A percentile compares a stretch with the other conserved stretches of the same genome.
Evolutionary conservation across 1,139 yeast species (phyloP).

Genomic region (Ogataea hybrid): DNA sequence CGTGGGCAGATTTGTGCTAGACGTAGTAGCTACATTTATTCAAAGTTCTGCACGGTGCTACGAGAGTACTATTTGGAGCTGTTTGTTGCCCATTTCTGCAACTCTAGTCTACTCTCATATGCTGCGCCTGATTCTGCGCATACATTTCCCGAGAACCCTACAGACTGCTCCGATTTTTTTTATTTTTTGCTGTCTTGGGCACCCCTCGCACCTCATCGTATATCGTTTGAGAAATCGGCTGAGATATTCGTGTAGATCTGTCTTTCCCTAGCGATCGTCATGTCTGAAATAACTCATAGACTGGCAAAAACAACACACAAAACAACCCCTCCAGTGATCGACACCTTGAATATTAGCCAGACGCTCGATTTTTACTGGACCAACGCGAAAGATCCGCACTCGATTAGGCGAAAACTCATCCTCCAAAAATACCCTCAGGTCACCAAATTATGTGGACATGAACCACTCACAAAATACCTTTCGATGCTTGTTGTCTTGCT

Average conservation of each 20-base stretch:
- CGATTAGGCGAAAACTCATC: slow-evolving; percentile 67
- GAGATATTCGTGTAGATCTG: slow-evolving; percentile 11
- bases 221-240: slow-evolving; percentile 1
- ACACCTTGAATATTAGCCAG: slow-evolving; percentile 17
- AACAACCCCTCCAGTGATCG: slow-evolving; percentile 25
- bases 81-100: no score
- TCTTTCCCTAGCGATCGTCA: slow-evolving; percentile 1
- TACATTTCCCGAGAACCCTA: no score
- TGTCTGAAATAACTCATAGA: slow-evolving; percentile 19
- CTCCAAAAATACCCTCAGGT: slow-evolving; percentile 77
- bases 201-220: slow-evolving; percentile 9
- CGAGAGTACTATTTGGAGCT: no score
- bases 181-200: slow-evolving; percentile 2
- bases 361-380: slow-evolving; percentile 78
- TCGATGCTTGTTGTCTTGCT: slow-evolving; percentile 59
- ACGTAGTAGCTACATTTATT: no score
- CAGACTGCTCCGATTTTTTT: neutral
- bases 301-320: slow-evolving; percentile 14
- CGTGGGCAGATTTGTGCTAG: neutral
- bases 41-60: no score
- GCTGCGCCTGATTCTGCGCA: no score
- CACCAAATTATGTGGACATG: slow-evolving; percentile 78
- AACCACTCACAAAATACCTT: slow-evolving; percentile 80
- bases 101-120: no score
- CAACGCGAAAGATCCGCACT: slow-evolving; percentile 77